Percentiles rank a stretch among this genome's conserved stretches.
phyloP scores from a whole-genome alignment of 78 protist species.

The Dictyostelium intermedium region DNA sequence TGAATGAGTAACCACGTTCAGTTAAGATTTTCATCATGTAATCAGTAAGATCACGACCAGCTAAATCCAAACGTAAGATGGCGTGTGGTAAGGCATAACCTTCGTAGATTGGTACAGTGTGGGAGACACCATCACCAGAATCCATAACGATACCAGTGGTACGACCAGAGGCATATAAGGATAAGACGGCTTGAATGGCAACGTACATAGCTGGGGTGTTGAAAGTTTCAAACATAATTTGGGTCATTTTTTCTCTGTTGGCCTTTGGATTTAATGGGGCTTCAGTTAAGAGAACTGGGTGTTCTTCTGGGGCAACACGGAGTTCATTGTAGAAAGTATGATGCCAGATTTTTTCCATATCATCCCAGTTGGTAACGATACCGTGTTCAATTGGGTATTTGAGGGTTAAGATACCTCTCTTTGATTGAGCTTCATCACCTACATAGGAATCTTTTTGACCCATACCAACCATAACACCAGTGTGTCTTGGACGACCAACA shows the following conservation, averaged over 20 bases:
- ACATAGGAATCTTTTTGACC: slow-evolving; percentile 79
- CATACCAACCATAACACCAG: slow-evolving; percentile 90
- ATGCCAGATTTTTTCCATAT: slow-evolving; percentile 96
- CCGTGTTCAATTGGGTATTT: slow-evolving; percentile 93
- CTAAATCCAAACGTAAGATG: slow-evolving; percentile 94
- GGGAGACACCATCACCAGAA: slow-evolving; percentile 98
- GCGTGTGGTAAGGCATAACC: slow-evolving; percentile 89
- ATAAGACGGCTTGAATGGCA: slow-evolving; percentile 93
- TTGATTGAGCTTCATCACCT: slow-evolving; percentile 75
- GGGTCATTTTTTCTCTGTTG: slow-evolving; percentile 93
- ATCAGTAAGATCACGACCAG: slow-evolving; percentile 97
- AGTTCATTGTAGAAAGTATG: slow-evolving; percentile 93
- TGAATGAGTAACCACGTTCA: slow-evolving; percentile 94
- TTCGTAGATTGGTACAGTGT: slow-evolving; percentile 95
- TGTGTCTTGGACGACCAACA: slow-evolving; percentile 92
- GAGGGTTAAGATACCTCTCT: slow-evolving; percentile 87
- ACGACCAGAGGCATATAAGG: slow-evolving; percentile 95
- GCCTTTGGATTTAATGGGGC: slow-evolving; percentile 93
- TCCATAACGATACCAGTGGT: slow-evolving; percentile 97
- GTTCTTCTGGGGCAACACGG: slow-evolving; percentile 93
- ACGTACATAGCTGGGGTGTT: slow-evolving; percentile 94
- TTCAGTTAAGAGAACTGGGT: slow-evolving; percentile 88
- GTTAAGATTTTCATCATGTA: slow-evolving; percentile 92
- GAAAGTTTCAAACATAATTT: slow-evolving; percentile 97
- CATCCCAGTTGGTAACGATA: slow-evolving; percentile 98